A percentile compares a stretch with the other conserved stretches of the same genome.
Evolutionary conservation across 202 grass and related monocot species (phyloP).

Genomic region (Panicum hallii): DNA sequence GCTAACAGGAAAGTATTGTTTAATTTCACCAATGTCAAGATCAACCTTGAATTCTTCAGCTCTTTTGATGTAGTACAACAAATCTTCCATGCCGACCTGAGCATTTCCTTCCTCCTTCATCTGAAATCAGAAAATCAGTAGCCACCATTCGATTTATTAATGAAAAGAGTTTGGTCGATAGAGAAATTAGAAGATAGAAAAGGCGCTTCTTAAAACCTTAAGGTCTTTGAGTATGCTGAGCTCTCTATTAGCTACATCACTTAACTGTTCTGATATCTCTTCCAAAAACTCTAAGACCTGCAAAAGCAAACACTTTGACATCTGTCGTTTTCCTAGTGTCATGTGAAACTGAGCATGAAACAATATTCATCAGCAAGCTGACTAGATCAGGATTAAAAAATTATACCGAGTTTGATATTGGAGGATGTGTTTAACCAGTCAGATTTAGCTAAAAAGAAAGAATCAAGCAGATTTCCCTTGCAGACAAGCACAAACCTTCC

Average conservation of each 20-base stretch:
- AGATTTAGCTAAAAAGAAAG: conserved; percentile 39
- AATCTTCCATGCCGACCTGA: conserved; percentile 89
- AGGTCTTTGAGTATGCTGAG: conserved; percentile 87
- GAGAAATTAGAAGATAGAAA: conserved; percentile 9
- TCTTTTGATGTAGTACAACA: conserved; percentile 93
- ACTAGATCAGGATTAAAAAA: conserved; percentile 1
- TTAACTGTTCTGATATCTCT: conserved; percentile 81
- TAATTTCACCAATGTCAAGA: conserved; percentile 91
- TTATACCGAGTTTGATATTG: background rate
- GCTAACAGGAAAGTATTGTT: conserved; percentile 88
- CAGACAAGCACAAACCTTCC: conserved; percentile 74
- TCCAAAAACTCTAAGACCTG: conserved; percentile 97
- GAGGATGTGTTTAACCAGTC: conserved; percentile 23
- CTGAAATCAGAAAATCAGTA: conserved; percentile 52
- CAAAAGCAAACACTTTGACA: conserved; percentile 34
- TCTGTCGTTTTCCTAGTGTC: conserved; percentile 3
- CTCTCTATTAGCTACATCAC: conserved; percentile 71
- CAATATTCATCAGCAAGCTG: conserved; percentile 8
- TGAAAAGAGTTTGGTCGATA: conserved; percentile 3
- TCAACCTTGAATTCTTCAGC: conserved; percentile 76
- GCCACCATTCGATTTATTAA: conserved; percentile 19
- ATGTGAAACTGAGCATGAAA: conserved; percentile 28
- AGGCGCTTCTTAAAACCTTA: conserved; percentile 66
- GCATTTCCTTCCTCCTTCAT: conserved; percentile 77
- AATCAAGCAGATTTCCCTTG: conserved; percentile 23